Conservation (phyloP, 1,284 basidiomycete genomes). For the Tilletiopsis washingtonensis region DNA sequence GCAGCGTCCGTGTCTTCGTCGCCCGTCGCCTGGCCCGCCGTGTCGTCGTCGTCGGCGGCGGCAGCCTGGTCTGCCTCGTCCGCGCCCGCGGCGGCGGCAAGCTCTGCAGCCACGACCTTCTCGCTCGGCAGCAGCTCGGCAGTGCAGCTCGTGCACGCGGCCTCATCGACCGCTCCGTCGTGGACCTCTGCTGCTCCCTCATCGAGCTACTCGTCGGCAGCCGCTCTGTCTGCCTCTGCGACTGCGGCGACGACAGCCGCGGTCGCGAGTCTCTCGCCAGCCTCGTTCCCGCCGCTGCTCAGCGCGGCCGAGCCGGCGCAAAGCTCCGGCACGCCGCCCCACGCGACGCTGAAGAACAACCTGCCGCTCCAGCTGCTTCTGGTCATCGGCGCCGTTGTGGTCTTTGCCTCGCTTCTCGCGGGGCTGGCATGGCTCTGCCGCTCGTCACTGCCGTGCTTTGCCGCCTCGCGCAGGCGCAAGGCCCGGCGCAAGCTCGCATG, state of each 20-base stretch:
- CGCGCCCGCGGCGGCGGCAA: too few species aligned
- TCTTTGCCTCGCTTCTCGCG: slow-evolving; percentile 15
- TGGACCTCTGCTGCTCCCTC: too few species aligned
- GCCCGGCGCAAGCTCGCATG: neutral
- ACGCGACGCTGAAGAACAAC: slow-evolving; percentile 16
- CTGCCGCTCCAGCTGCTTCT: slow-evolving; percentile 20
- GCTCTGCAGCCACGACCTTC: too few species aligned
- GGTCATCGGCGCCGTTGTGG: slow-evolving; percentile 20
- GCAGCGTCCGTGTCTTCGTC: too few species aligned
- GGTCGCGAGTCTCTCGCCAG: neutral
- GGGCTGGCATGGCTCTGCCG: slow-evolving; percentile 20
- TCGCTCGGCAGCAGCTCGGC: too few species aligned
- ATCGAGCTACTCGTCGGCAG: too few species aligned
- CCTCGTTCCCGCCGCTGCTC: neutral
- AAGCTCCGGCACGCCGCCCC: neutral
- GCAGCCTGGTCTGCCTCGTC: too few species aligned
- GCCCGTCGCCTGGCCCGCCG: too few species aligned
- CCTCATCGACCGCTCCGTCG: too few species aligned
- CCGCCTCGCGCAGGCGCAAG: neutral
- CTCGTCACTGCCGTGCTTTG: slow-evolving; percentile 12
- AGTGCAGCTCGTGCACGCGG: too few species aligned
- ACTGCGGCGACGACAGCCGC: neutral
- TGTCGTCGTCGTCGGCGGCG: too few species aligned
- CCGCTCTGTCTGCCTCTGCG: too few species aligned
- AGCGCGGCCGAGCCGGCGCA: neutral